phyloP scores from a whole-genome alignment of 2,329 filamentous ascomycete genomes.

The Colletotrichum gigasporum region DNA sequence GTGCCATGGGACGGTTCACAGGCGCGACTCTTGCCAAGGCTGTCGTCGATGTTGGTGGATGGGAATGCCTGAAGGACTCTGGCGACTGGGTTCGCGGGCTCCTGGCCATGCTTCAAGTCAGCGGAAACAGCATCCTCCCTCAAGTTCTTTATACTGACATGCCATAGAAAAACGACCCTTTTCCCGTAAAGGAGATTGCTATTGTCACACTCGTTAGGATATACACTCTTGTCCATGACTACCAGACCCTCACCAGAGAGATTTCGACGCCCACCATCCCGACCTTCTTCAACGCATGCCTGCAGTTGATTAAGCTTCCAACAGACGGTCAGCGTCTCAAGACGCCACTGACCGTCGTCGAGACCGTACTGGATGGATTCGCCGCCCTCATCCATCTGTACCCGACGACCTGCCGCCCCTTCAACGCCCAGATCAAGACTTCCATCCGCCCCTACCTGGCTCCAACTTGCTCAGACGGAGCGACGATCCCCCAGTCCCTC shows the following conservation, averaged over 20 bases:
- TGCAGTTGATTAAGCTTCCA: slow-evolving; percentile 69
- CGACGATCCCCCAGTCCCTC: slow-evolving; percentile 61
- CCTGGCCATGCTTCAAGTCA: slow-evolving; percentile 77
- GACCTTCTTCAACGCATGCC: slow-evolving; percentile 75
- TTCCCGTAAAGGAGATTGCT: slow-evolving; percentile 78
- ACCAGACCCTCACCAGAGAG: slow-evolving; percentile 85
- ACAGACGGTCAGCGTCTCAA: slow-evolving; percentile 48
- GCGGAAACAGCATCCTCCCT: slow-evolving; percentile 34
- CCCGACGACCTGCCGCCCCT: slow-evolving; percentile 84
- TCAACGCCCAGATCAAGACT: slow-evolving; percentile 72
- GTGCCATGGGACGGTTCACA: slow-evolving; percentile 77
- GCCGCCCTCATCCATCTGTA: slow-evolving; percentile 79
- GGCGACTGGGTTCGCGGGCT: slow-evolving; percentile 83
- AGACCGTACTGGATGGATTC: slow-evolving; percentile 77
- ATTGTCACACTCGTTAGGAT: slow-evolving; percentile 84
- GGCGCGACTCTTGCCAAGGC: slow-evolving; percentile 84
- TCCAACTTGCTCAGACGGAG: slow-evolving; percentile 65
- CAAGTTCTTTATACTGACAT: slow-evolving; percentile 33
- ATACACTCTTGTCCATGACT: slow-evolving; percentile 83
- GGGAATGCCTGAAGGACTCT: slow-evolving; percentile 79
- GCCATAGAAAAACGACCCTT: slow-evolving; percentile 77
- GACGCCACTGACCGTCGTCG: slow-evolving; percentile 61
- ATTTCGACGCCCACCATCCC: slow-evolving; percentile 86
- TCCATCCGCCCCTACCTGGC: slow-evolving; percentile 70
- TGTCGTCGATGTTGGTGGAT: slow-evolving; percentile 82